phyloP scores from a whole-genome alignment of 1,284 basidiomycete genomes.

The Apiotrichum laibachii region DNA sequence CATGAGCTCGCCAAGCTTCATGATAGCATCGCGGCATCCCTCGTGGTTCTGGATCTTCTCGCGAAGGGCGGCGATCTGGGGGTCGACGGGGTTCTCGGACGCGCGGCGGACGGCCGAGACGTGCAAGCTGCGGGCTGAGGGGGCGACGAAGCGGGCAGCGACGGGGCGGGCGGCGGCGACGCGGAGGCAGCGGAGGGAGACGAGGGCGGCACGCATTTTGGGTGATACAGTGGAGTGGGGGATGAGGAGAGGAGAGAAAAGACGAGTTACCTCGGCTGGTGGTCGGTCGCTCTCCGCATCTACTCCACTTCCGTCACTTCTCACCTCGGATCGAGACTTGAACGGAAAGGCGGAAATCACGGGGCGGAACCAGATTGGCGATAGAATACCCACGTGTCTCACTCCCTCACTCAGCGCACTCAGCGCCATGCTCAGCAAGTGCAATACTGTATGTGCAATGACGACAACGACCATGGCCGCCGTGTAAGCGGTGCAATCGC shows the following conservation, averaged over 20 bases:
- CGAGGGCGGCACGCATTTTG: conserved; percentile 15
- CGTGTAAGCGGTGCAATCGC: too few species aligned
- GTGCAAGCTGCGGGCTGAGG: conserved; percentile 16
- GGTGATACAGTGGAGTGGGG: not conserved
- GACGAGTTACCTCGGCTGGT: not conserved
- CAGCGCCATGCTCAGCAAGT: too few species aligned
- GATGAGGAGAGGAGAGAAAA: not conserved
- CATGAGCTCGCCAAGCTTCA: conserved; percentile 36
- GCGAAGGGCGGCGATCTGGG: conserved; percentile 33
- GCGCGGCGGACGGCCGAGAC: conserved; percentile 29
- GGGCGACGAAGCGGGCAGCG: not conserved
- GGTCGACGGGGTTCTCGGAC: conserved; percentile 30
- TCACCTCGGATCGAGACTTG: too few species aligned
- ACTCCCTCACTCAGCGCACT: too few species aligned
- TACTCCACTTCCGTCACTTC: not conserved
- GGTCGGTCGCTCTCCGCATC: not conserved
- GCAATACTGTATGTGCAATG: not conserved
- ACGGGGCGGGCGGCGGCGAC: not conserved
- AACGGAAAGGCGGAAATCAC: not conserved
- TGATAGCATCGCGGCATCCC: conserved; percentile 37
- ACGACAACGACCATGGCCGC: not conserved
- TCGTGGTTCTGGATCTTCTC: conserved; percentile 38
- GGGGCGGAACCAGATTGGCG: not conserved
- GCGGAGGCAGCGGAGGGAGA: conserved; percentile 9
- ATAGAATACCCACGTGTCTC: not conserved